Conservation (phyloP, 1,284 basidiomycete genomes). For the Lignosus rhinocerotis region DNA sequence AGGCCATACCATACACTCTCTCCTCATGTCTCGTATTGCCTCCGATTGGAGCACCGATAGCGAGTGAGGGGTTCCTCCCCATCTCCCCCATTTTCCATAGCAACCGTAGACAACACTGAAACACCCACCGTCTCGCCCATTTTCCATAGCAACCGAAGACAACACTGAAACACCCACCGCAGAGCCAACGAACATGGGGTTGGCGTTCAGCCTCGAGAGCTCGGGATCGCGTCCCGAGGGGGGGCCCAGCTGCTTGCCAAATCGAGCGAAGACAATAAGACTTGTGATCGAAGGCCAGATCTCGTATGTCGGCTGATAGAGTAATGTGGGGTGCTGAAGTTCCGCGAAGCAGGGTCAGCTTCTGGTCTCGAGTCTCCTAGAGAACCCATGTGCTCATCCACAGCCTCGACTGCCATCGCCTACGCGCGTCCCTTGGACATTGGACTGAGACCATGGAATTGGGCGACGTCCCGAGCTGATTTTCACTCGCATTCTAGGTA, state of each 20-base stretch:
- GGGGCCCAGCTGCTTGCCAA: constrained; percentile 9
- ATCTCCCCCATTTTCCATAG: background rate
- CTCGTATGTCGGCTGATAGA: constrained; percentile 5
- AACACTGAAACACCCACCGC: background rate
- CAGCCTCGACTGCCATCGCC: background rate
- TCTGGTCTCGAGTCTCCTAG: constrained; percentile 1
- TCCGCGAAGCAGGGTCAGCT: constrained; percentile 1
- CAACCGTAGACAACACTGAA: no score
- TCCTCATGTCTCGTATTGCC: background rate
- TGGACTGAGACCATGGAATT: background rate
- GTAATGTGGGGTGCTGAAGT: background rate
- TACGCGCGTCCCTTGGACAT: background rate
- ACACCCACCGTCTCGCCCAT: background rate
- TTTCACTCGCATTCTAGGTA: background rate
- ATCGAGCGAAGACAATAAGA: constrained; percentile 27
- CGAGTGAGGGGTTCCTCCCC: background rate
- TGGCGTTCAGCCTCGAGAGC: background rate
- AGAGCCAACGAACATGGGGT: background rate
- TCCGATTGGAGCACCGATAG: background rate
- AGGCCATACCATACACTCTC: background rate
- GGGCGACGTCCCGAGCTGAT: background rate
- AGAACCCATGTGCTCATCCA: background rate
- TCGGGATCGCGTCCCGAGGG: constrained; percentile 11
- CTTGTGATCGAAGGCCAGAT: constrained; percentile 9
- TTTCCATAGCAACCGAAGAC: constrained; percentile 8